These are phyloP conservation scores for Nymphaea thermarum DNA, from an alignment of 164 flowering plant species.

Conservation along the genomic window DNA sequence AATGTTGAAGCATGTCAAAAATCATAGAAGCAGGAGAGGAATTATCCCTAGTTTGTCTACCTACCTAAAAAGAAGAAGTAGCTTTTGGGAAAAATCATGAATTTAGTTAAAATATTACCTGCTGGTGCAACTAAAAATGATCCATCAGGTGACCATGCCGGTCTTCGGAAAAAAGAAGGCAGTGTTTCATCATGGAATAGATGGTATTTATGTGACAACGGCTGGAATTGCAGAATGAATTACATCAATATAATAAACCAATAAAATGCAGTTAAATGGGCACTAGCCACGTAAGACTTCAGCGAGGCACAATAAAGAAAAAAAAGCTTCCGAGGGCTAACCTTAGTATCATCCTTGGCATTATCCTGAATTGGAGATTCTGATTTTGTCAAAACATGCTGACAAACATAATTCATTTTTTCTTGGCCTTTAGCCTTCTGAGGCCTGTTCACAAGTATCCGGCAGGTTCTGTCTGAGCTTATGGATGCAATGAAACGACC, in stretches of 20 bases:
- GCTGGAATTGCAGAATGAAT: conserved; percentile 1
- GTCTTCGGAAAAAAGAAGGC: conserved; percentile 95
- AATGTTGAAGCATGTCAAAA: too few relatives aligned
- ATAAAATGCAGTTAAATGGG: neutral
- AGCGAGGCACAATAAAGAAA: too few relatives aligned
- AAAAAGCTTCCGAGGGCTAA: too few relatives aligned
- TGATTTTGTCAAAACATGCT: conserved; percentile 61
- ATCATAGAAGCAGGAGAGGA: too few relatives aligned
- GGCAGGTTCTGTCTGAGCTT: conserved; percentile 92
- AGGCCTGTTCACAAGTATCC: conserved; percentile 68
- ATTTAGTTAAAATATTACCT: conserved; percentile 29
- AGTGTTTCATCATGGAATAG: conserved; percentile 97
- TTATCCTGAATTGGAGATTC: conserved; percentile 50
- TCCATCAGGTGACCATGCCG: conserved; percentile 99
- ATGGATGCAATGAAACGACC: conserved; percentile 74
- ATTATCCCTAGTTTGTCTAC: too few relatives aligned
- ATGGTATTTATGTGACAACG: conserved; percentile 43
- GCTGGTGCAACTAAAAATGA: conserved; percentile 91
- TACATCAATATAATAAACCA: neutral
- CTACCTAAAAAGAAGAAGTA: too few relatives aligned
- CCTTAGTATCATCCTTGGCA: conserved; percentile 39
- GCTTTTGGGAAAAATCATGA: too few relatives aligned
- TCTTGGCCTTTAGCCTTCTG: conserved; percentile 55
- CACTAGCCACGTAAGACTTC: too few relatives aligned
- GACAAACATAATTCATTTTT: conserved; percentile 59